Percentiles rank a stretch among this genome's conserved stretches.
Evolutionary conservation across 768 basidiomycete genomes (phyloP).

Genomic region (Dacryopinax spathularia): DNA sequence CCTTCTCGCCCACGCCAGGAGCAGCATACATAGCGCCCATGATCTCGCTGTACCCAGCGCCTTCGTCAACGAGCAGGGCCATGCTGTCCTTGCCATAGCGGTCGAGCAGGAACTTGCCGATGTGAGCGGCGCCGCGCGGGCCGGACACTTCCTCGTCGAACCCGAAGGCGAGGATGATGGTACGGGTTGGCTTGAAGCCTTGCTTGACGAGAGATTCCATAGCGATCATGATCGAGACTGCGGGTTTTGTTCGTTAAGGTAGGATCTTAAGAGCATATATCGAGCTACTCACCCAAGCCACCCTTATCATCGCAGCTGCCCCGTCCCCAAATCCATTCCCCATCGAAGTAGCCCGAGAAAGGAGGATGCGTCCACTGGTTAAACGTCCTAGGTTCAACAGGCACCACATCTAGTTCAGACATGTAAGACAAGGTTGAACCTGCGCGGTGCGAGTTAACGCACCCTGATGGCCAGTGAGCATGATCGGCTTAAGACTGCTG

Average conservation of each 20-base stretch:
- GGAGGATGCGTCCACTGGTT: constrained; percentile 46
- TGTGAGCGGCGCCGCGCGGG: constrained; percentile 29
- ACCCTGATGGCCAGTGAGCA: constrained; percentile 50
- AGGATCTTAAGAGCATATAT: background rate
- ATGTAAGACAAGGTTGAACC: background rate
- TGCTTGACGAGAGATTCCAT: constrained; percentile 49
- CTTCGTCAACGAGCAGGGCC: constrained; percentile 78
- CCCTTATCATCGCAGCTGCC: constrained; percentile 60
- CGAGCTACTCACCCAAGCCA: background rate
- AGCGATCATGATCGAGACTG: constrained; percentile 19
- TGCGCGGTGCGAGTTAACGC: background rate
- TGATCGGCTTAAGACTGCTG: constrained; percentile 46
- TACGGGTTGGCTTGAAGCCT: constrained; percentile 50
- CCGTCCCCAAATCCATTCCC: constrained; percentile 61
- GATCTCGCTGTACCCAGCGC: constrained; percentile 33
- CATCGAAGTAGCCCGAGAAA: constrained; percentile 49
- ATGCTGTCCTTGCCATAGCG: constrained; percentile 59
- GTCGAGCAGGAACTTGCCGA: constrained; percentile 33
- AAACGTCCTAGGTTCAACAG: constrained; percentile 42
- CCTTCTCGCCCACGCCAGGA: constrained; percentile 62
- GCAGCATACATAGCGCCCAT: constrained; percentile 44
- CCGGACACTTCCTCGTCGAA: constrained; percentile 52
- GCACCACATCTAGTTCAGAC: constrained; percentile 45
- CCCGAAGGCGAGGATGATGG: constrained; percentile 42
- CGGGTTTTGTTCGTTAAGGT: no score